Base-by-base conservation (phyloP, 2,329 filamentous ascomycete genomes). In the Trichoderma semiorbis region DNA sequence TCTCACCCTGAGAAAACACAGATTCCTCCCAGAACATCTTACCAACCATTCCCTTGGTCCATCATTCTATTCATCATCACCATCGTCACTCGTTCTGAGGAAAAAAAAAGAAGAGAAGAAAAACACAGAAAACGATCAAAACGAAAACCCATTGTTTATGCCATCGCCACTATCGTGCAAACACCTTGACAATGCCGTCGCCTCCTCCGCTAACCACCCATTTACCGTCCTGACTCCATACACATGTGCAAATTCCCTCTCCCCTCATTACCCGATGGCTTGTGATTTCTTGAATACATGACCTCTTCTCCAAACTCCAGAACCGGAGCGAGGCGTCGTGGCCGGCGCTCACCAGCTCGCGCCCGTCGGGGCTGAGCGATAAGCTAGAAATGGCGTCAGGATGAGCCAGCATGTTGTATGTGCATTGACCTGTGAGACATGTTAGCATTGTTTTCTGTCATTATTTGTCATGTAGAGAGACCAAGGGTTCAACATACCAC, bases 381-480 rank as follows among this genome's bases (percentile, higher is more conserved):
- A 99, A 87, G 30, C 93, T 92, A 1, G 96, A 97, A 75, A 99
- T 98, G 71, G 96, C 92, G 3, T 95, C 92, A 0, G 96, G 94
- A 77, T 99, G 96, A 7, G 96, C 96, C 72, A 98, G 90, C 96
- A 99, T 99, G 78, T 93, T 97, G 83, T 99, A 99, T 74, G 96
- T 98, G 84, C 95, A 98, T 94, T 99, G 96, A 71, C 96, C 96
- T 98, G 75, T n/a, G 11, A 28, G 11, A 11, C 2, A 2, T 36
- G 60, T 72, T 43, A 72, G 71, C 16, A 18, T 18, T 32, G n/a
- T 57, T n/a, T 26, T 34, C 24, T 26, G 14, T n/a, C 11, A 14
- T 21, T 8, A 3, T 16, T 53, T 14, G 26, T 21, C n/a, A 6
- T 32, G 11, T 16, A 6, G 10, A 21, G 10, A 21, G 7, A 28